Evolutionary conservation across 139 green algal species (phyloP).

Genomic region (Tetraselmis chui): DNA sequence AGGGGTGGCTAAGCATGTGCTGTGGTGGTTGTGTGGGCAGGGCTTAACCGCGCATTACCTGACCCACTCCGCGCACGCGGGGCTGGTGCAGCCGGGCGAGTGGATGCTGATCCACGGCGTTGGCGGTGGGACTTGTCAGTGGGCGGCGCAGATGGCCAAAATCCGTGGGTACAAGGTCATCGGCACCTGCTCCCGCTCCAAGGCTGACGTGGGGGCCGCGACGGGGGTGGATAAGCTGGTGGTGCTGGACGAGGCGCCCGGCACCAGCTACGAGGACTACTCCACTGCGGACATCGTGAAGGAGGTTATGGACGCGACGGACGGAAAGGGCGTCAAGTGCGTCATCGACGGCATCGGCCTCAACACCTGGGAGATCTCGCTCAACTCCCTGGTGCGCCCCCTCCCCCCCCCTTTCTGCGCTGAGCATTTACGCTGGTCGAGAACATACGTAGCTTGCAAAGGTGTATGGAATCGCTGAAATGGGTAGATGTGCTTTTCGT

Average conservation of each 20-base stretch:
- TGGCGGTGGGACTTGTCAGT: constrained; percentile 18
- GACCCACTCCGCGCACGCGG: constrained; percentile 18
- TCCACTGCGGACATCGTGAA: constrained; percentile 13
- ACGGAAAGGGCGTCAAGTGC: constrained; percentile 14
- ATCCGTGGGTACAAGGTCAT: constrained; percentile 25
- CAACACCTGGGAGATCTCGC: constrained; percentile 17
- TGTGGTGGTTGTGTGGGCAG: constrained; percentile 1
- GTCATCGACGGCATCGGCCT: constrained; percentile 24
- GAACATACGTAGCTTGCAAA: no score
- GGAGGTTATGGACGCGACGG: constrained; percentile 18
- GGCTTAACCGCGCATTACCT: constrained; percentile 24
- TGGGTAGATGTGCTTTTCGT: no score
- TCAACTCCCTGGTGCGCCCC: constrained; percentile 3
- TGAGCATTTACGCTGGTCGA: no score
- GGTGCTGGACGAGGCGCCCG: constrained; percentile 16
- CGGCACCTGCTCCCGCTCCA: constrained; percentile 18
- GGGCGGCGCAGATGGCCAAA: constrained; percentile 24
- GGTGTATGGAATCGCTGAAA: no score
- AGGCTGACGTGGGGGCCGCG: constrained; percentile 9
- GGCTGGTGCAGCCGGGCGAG: constrained; percentile 18
- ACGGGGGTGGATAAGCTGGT: constrained; percentile 21
- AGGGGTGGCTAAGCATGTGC: not conserved
- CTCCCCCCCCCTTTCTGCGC: not conserved
- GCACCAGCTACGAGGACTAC: constrained; percentile 24
- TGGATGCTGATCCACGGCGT: constrained; percentile 27